Percentiles rank a stretch among this genome's conserved stretches.
phyloP scores from a whole-genome alignment of 116 monocot genomes.

The Dioscorea cayenensis region DNA sequence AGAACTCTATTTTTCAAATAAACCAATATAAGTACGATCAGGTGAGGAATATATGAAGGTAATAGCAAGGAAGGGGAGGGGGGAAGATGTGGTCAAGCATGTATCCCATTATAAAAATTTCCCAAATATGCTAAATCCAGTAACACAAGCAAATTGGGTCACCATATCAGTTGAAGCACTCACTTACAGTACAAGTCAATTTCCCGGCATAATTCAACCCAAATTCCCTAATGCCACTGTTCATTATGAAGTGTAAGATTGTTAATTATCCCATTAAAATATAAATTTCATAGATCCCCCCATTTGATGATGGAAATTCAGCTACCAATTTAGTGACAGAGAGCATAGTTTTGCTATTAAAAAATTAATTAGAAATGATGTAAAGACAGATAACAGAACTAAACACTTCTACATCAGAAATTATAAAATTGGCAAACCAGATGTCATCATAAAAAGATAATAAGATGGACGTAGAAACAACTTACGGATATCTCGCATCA shows the following conservation, averaged over 20 bases:
- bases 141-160: too few species aligned
- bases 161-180: too few species aligned
- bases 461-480: conserved; percentile 7
- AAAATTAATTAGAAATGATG: neutral
- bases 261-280: neutral
- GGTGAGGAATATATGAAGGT: too few species aligned
- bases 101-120: too few species aligned
- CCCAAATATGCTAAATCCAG: too few species aligned
- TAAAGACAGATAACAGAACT: neutral
- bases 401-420: neutral
- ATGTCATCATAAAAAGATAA: neutral
- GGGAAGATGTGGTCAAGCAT: too few species aligned
- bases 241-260: neutral
- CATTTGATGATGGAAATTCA: neutral
- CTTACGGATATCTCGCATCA: conserved; percentile 99
- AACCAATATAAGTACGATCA: too few species aligned
- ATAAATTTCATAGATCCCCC: neutral
- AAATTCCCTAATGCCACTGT: neutral
- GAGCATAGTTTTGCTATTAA: neutral
- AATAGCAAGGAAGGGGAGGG: too few species aligned
- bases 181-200: too few species aligned
- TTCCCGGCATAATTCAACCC: too few species aligned
- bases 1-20: too few species aligned
- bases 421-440: neutral
- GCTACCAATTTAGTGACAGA: neutral